Conservation (phyloP, 2,329 filamentous ascomycete genomes). For the Diaporthe longicolla region DNA sequence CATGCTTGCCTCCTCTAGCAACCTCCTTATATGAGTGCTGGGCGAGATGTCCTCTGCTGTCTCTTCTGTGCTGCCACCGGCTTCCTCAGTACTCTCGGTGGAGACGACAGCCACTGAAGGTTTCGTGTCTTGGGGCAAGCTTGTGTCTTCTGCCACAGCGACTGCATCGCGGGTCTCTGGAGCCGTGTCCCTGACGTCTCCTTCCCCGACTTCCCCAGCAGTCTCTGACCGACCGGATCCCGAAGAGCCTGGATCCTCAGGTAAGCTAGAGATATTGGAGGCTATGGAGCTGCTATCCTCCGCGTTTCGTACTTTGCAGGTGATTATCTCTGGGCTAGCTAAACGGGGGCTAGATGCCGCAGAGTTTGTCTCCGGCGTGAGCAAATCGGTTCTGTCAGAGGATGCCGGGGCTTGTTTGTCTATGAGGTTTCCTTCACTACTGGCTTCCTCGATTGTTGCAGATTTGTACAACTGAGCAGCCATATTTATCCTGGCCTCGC, state of each 20-base stretch:
- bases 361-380: background rate
- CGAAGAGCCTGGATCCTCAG: background rate
- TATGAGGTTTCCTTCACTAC: background rate
- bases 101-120: background rate
- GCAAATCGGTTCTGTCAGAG: background rate
- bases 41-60: background rate
- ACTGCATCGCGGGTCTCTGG: background rate
- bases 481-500: background rate
- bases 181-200: too few species aligned
- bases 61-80: too few species aligned
- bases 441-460: background rate
- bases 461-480: background rate
- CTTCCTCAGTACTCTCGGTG: background rate
- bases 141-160: background rate
- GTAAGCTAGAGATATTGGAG: background rate
- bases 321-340: background rate
- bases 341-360: background rate
- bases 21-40: background rate
- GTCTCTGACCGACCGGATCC: background rate
- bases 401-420: background rate
- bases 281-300: background rate
- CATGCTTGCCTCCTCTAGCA: constrained; percentile 7
- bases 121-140: background rate
- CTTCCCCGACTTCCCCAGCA: background rate
- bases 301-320: background rate